Evolutionary conservation across 2,329 filamentous ascomycete species (phyloP).

Genomic region (Podosphaera leucotricha): DNA sequence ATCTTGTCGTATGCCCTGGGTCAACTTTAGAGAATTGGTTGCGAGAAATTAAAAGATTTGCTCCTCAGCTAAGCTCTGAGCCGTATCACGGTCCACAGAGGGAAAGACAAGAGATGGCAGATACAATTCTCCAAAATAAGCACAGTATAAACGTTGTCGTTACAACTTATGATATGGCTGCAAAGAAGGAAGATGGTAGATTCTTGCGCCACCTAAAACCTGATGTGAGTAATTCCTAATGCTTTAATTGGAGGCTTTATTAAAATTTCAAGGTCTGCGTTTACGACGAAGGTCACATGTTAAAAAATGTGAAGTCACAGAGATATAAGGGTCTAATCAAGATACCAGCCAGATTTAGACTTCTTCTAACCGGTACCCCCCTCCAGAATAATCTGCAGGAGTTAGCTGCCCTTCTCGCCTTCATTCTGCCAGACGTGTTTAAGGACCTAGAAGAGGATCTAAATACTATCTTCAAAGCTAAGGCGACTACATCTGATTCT

Average conservation of each 20-base stretch:
- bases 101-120: constrained; percentile 43
- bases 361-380: constrained; percentile 76
- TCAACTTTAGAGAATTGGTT: constrained; percentile 95
- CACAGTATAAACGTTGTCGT: constrained; percentile 47
- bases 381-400: constrained; percentile 89
- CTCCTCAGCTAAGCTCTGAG: constrained; percentile 47
- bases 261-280: constrained; percentile 23
- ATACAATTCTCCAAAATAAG: constrained; percentile 38
- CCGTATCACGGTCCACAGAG: constrained; percentile 45
- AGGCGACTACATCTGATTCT: constrained; percentile 60
- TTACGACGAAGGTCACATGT: constrained; percentile 82
- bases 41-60: constrained; percentile 70
- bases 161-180: constrained; percentile 46
- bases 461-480: constrained; percentile 75
- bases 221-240: constrained; percentile 17
- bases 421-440: constrained; percentile 77
- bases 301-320: constrained; percentile 72
- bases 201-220: constrained; percentile 36
- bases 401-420: constrained; percentile 72
- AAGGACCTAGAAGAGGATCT: constrained; percentile 52
- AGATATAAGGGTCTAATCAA: constrained; percentile 57
- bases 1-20: constrained; percentile 74
- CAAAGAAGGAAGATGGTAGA: constrained; percentile 30
- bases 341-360: constrained; percentile 59
- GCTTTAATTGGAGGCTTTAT: neutral